A percentile compares a stretch with the other conserved stretches of the same genome.
Evolutionary conservation across 176 grass and related monocot genomes (phyloP).

Genomic region (Guadua angustifolia): DNA sequence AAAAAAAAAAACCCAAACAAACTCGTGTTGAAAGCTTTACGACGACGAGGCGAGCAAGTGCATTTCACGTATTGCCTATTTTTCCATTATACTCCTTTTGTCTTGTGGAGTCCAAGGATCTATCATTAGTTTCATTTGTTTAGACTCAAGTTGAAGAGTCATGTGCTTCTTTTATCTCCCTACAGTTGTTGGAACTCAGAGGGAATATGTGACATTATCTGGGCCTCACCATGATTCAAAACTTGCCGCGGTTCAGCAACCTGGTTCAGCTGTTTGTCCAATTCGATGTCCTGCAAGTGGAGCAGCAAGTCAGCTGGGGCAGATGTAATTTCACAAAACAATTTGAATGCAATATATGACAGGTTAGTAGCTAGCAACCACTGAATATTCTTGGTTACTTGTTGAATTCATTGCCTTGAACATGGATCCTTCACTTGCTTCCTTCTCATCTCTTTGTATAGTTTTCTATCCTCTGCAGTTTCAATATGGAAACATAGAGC

Average conservation of each 20-base stretch:
- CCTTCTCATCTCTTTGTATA: not conserved
- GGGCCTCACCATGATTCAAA: not conserved
- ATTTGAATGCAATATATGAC: conserved; percentile 18
- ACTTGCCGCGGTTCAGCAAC: conserved; percentile 11
- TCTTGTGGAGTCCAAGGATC: not conserved
- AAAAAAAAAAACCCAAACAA: no score
- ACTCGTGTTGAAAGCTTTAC: not conserved
- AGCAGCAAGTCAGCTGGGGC: not conserved
- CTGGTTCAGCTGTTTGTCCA: not conserved
- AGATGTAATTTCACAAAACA: not conserved
- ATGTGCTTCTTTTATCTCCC: not conserved
- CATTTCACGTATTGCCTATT: not conserved
- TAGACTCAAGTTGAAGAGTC: not conserved
- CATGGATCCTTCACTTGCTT: conserved; percentile 9
- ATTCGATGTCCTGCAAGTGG: not conserved
- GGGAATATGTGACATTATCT: not conserved
- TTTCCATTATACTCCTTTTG: not conserved
- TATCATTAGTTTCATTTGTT: not conserved
- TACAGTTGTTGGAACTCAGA: not conserved
- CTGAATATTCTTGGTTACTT: not conserved
- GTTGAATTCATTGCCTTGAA: not conserved
- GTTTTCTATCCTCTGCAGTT: not conserved
- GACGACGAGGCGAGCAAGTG: not conserved
- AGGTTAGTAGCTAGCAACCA: not conserved
- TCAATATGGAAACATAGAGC: not conserved